phyloP scores from a whole-genome alignment of 1,284 basidiomycete species.

The Leccinum holopus region DNA sequence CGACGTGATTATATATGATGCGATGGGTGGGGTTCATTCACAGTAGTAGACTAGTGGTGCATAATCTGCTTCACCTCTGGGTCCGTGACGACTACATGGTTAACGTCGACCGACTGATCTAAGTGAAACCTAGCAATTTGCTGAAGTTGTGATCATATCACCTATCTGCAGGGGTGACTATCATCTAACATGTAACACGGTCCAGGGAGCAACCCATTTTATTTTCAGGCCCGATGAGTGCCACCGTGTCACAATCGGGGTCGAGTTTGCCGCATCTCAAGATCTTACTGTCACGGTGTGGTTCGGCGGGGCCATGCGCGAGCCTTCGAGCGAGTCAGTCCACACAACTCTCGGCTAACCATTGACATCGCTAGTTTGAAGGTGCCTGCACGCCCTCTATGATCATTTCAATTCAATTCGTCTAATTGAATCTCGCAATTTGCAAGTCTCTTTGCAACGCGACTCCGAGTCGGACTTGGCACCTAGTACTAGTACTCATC shows the following conservation, averaged over 20 bases:
- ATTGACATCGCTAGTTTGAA: neutral
- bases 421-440: neutral
- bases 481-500: neutral
- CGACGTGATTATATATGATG: constrained; percentile 18
- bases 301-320: neutral
- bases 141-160: neutral
- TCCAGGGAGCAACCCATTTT: neutral
- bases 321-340: neutral
- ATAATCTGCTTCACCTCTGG: neutral
- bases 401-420: neutral
- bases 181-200: neutral
- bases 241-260: neutral
- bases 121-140: neutral
- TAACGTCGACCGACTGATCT: neutral
- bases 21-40: neutral
- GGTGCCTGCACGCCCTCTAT: neutral
- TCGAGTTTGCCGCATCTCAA: neutral
- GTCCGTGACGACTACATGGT: neutral
- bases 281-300: neutral
- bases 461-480: no score
- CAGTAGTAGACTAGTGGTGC: neutral
- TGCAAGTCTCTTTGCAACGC: neutral
- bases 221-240: neutral
- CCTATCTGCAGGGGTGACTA: neutral
- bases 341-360: neutral